A percentile compares a stretch with the other conserved stretches of the same genome.
Evolutionary conservation across 129 eudicot species (phyloP).

Genomic region (Arctium lappa): DNA sequence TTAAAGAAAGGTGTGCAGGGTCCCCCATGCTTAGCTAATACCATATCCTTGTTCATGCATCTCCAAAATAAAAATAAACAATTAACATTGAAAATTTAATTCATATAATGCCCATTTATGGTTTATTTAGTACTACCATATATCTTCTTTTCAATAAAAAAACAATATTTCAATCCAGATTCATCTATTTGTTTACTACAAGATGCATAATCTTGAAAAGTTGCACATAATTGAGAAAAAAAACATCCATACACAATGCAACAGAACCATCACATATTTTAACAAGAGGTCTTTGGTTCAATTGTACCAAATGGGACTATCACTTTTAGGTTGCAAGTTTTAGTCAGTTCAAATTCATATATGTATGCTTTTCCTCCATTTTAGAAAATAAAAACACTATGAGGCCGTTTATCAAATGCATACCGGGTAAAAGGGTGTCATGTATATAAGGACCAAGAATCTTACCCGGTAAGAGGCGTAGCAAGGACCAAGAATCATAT

Average conservation of each 20-base stretch:
- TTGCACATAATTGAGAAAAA: background rate
- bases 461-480: no score
- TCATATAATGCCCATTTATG: background rate
- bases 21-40: slow-evolving; percentile 1
- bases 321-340: background rate
- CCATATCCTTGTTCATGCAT: slow-evolving; percentile 37
- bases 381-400: background rate
- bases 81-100: background rate
- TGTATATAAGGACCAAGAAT: background rate
- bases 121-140: background rate
- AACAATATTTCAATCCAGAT: background rate
- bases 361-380: background rate
- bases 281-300: background rate
- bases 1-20: background rate
- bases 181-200: background rate
- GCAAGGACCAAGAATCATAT: background rate
- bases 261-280: background rate
- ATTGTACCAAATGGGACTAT: background rate
- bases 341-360: background rate
- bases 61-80: background rate
- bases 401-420: background rate
- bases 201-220: background rate
- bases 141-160: background rate
- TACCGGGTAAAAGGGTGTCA: background rate
- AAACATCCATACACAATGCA: background rate